Percentiles rank a stretch among this genome's conserved stretches.
phyloP scores from a whole-genome alignment of 768 basidiomycete genomes.

The Rubroboletus pulcherrimus region DNA sequence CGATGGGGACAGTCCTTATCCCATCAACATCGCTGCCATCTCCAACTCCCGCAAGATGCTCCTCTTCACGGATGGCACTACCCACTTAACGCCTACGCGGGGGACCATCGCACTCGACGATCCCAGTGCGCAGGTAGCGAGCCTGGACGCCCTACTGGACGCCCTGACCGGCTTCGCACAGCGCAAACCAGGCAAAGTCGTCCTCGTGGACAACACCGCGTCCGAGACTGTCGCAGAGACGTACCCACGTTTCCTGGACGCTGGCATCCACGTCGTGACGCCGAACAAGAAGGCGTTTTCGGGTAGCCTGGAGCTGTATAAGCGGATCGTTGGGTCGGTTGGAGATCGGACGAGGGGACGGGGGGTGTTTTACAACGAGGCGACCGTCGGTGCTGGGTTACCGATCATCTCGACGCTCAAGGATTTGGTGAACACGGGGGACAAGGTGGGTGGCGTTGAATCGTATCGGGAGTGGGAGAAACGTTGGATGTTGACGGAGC shows the following conservation, averaged over 20 bases:
- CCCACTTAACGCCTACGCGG: conserved; percentile 34
- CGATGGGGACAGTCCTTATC: conserved; percentile 44
- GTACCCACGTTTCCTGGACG: conserved; percentile 76
- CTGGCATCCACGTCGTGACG: conserved; percentile 85
- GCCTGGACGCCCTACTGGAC: conserved; percentile 38
- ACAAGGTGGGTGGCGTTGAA: conserved; percentile 54
- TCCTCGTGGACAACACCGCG: conserved; percentile 91
- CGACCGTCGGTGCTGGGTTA: conserved; percentile 94
- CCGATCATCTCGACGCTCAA: conserved; percentile 90
- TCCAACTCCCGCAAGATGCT: conserved; percentile 63
- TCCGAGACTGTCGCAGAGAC: conserved; percentile 73
- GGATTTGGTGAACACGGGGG: conserved; percentile 89
- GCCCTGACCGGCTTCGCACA: conserved; percentile 45
- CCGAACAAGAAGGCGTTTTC: conserved; percentile 99
- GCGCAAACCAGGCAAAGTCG: conserved; percentile 45
- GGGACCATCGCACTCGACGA: conserved; percentile 49
- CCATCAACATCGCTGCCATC: conserved; percentile 66
- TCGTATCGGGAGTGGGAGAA: not conserved
- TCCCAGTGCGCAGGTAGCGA: conserved; percentile 31
- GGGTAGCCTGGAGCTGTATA: conserved; percentile 61
- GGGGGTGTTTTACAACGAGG: conserved; percentile 76
- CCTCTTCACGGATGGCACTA: conserved; percentile 47
- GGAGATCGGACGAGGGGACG: conserved; percentile 21
- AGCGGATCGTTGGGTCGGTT: conserved; percentile 56
- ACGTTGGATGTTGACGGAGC: not conserved